Conservation (phyloP, 768 basidiomycete genomes). For the Chlorophyllum brunneum region DNA sequence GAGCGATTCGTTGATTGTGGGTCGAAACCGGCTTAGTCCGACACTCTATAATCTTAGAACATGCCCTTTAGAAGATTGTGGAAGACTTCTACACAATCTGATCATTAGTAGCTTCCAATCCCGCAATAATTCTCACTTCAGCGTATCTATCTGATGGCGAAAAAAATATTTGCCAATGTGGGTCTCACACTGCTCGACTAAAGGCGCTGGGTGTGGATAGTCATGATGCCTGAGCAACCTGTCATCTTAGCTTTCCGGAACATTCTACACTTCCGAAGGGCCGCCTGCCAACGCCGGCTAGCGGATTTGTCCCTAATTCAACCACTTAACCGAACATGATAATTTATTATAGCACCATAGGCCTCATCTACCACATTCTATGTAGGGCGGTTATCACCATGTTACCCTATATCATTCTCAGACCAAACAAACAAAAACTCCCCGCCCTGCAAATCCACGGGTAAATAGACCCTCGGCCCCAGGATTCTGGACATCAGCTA, state of each 20-base stretch:
- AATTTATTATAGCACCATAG: background rate
- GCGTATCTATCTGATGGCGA: background rate
- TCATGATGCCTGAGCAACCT: background rate
- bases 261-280: slow-evolving; percentile 3
- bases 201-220: background rate
- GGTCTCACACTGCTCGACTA: background rate
- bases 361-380: background rate
- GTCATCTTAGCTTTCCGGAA: slow-evolving; percentile 6
- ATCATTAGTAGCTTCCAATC: background rate
- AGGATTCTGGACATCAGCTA: background rate
- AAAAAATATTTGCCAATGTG: background rate
- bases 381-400: background rate
- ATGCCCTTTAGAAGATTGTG: background rate
- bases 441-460: background rate
- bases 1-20: slow-evolving; percentile 1
- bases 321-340: background rate
- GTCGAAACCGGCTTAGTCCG: slow-evolving; percentile 5
- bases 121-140: background rate
- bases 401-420: background rate
- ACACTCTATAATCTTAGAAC: slow-evolving; percentile 3
- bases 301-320: background rate
- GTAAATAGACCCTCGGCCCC: background rate
- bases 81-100: slow-evolving; percentile 9
- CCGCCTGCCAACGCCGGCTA: background rate
- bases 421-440: background rate